Conservation (phyloP, 257 asterid genomes). For the Prunella vulgaris region DNA sequence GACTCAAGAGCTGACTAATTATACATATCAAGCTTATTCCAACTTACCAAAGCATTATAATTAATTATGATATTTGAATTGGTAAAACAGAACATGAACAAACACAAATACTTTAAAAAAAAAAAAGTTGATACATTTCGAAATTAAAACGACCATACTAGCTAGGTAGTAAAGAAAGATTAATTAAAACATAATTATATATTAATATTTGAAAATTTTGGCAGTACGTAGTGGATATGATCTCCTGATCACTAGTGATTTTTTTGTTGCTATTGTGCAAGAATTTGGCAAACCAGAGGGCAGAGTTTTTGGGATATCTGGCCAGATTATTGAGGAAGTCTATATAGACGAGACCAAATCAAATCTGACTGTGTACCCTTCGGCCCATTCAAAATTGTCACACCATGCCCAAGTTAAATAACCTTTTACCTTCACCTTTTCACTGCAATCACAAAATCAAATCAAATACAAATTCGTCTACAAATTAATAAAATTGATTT, state of each 20-base stretch:
- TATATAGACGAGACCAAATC: conserved; percentile 33
- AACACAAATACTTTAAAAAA: background rate
- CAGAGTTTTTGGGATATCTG: conserved; percentile 29
- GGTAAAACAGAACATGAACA: background rate
- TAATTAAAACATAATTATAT: background rate
- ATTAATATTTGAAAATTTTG: background rate
- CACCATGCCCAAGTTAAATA: conserved; percentile 52
- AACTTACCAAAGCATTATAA: too few species aligned
- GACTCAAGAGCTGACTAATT: too few species aligned
- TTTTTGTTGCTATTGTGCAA: conserved; percentile 2
- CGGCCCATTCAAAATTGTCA: conserved; percentile 41
- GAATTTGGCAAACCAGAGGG: conserved; percentile 27
- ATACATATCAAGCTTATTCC: too few species aligned
- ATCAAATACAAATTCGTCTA: background rate
- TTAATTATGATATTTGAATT: too few species aligned
- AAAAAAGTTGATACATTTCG: background rate
- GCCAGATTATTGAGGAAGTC: conserved; percentile 27
- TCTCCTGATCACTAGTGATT: background rate
- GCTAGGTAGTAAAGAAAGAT: background rate
- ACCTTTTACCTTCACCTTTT: conserved; percentile 36
- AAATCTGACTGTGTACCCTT: conserved; percentile 33
- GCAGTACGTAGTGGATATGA: too few species aligned
- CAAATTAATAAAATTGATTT: too few species aligned
- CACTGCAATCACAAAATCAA: conserved; percentile 14
- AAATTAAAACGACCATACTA: too few species aligned